A percentile compares a stretch with the other conserved stretches of the same genome.
Evolutionary conservation across 108 stramenopile species (phyloP).

Genomic region (Pseudonitzschia multiseries): DNA sequence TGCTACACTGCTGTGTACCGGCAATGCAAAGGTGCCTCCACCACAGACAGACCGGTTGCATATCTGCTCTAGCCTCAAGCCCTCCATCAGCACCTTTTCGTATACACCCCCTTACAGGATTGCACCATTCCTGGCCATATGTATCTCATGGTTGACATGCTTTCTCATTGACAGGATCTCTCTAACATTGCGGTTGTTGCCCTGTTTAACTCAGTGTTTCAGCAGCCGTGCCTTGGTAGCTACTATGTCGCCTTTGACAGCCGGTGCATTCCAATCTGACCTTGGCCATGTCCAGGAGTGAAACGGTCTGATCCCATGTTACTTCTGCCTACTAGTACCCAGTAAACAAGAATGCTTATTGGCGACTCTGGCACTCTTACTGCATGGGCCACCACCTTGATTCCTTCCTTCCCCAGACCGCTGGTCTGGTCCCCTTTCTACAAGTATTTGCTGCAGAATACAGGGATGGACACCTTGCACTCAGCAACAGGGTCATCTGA

Average conservation of each 20-base stretch:
- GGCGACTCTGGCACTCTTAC: constrained; percentile 16
- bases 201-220: constrained; percentile 16
- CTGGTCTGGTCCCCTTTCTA: constrained; percentile 32
- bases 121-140: constrained; percentile 27
- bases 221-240: constrained; percentile 20
- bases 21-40: constrained; percentile 36
- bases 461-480: constrained; percentile 7
- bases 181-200: not conserved
- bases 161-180: not conserved
- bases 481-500: constrained; percentile 3
- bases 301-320: constrained; percentile 6
- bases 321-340: constrained; percentile 10
- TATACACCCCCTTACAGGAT: constrained; percentile 23
- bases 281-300: constrained; percentile 26
- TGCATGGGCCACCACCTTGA: constrained; percentile 1
- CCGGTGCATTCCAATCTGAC: constrained; percentile 19
- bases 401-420: constrained; percentile 23
- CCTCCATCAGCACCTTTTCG: constrained; percentile 35
- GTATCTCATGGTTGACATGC: constrained; percentile 24
- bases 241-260: not conserved
- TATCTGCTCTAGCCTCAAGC: constrained; percentile 42
- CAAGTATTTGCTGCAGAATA: constrained; percentile 37
- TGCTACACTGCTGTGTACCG: too few relatives aligned
- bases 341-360: constrained; percentile 3
- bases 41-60: constrained; percentile 29